Evolutionary conservation across 2,329 filamentous ascomycete genomes (phyloP), one percentile per base, ranked within the genome.

Genomic region (Aureobasidium namibiae): DNA sequence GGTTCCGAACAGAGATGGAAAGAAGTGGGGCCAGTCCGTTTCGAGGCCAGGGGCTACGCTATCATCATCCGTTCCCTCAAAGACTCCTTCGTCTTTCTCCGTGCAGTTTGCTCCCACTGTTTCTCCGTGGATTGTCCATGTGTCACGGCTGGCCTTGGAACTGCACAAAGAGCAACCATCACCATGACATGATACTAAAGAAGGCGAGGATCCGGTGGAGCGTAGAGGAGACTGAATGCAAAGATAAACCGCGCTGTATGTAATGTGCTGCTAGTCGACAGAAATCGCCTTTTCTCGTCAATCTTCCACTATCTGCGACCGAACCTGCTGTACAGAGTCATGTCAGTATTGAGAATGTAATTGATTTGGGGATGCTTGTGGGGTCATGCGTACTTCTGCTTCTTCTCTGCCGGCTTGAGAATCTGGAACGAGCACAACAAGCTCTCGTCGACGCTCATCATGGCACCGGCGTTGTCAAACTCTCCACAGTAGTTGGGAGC

Each of bases 391-490:
- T 95, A 97, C 92, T 97, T 97, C 90, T 96, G 92, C 87, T 99
- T 99, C 87, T 99, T 99, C 85, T 99, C 94, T 76, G 94, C 94
- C 72, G 94, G 94, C 82, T 97, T 99, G 80, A 99, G 83, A 74
- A 99, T 97, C 89, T 97, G 94, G 87, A 99, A 99, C 64, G 92
- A 96, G 82, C 94, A 99, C 70, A 99, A 82, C 76, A 99, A 79
- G 75, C 92, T 96, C 82, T 97, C 94, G 73, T 97, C 94, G 39
- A 99, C 94, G 72, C 92, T 96, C 94, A 99, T 97, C 92, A 99
- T 97, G 65, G 94, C 94, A 73, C 94, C 94, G 56, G 92, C 92
- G 72, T 99, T 99, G 81, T 99, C 94, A 72, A 99, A 99, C 78
- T 99, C 94, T 75, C 92, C 92, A 70, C 92, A 99, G 81, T 99